These are phyloP conservation scores for Hypoxylon sp. DNA, from an alignment of 2,329 filamentous ascomycete genomes.

Conservation along the genomic window DNA sequence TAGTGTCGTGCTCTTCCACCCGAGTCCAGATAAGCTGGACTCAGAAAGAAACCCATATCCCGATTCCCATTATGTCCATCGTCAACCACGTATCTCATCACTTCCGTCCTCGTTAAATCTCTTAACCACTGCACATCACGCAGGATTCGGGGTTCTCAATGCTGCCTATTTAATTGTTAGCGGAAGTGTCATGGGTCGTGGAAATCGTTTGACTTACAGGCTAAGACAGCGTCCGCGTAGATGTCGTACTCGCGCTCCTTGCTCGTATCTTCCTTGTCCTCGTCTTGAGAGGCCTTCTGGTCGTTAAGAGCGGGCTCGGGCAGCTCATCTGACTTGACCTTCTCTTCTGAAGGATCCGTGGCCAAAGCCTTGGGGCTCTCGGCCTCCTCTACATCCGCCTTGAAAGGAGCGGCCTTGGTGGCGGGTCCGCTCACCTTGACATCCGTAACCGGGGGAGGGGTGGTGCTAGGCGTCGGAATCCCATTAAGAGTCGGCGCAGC, in stretches of 20 bases:
- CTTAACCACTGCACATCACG: slow-evolving; percentile 94
- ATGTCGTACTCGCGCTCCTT: slow-evolving; percentile 87
- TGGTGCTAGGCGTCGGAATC: slow-evolving; percentile 72
- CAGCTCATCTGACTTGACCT: slow-evolving; percentile 70
- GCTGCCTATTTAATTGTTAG: slow-evolving; percentile 67
- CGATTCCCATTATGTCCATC: slow-evolving; percentile 34
- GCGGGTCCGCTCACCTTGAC: slow-evolving; percentile 56
- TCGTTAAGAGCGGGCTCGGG: slow-evolving; percentile 61
- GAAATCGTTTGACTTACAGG: slow-evolving; percentile 68
- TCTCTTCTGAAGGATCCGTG: slow-evolving; percentile 72
- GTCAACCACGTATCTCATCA: slow-evolving; percentile 40
- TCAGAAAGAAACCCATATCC: not conserved
- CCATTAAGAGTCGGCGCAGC: slow-evolving; percentile 60
- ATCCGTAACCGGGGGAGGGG: slow-evolving; percentile 63
- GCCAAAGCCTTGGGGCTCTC: slow-evolving; percentile 81
- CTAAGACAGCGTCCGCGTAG: slow-evolving; percentile 89
- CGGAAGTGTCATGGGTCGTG: not conserved
- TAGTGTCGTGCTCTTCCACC: not conserved
- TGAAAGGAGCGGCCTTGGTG: slow-evolving; percentile 72
- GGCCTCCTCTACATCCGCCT: slow-evolving; percentile 78
- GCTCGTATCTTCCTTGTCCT: slow-evolving; percentile 76
- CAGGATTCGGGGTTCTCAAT: slow-evolving; percentile 97
- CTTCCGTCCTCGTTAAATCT: slow-evolving; percentile 13
- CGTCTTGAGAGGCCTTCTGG: slow-evolving; percentile 67
- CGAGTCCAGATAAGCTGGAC: slow-evolving; percentile 3